Conservation (phyloP, 2,329 filamentous ascomycete species). For the Diaporthe eres region DNA sequence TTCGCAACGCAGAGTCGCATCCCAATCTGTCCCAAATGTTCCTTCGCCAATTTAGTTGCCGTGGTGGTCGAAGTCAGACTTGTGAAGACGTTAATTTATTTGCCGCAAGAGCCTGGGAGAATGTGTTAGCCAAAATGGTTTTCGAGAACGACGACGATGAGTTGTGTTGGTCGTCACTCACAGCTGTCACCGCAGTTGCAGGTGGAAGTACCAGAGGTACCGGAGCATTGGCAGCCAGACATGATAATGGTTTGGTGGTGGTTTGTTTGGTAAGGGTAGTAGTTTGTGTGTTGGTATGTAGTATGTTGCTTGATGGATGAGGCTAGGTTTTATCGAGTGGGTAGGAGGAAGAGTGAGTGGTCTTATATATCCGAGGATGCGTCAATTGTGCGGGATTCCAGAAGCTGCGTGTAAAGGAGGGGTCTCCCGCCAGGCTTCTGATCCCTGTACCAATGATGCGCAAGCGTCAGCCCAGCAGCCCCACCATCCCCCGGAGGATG, state of each 20-base stretch:
- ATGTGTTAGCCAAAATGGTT: not conserved
- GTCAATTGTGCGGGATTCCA: conserved; percentile 32
- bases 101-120: conserved; percentile 14
- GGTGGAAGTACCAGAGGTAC: not conserved
- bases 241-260: conserved; percentile 33
- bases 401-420: not conserved
- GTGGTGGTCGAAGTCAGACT: not conserved
- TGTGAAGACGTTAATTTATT: not conserved
- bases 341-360: not conserved
- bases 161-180: not conserved
- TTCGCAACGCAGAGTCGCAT: conserved; percentile 2
- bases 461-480: conserved; percentile 27
- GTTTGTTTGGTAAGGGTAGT: not conserved
- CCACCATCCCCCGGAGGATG: not conserved
- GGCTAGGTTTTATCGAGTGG: not conserved
- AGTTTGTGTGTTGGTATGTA: not conserved
- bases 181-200: conserved; percentile 34
- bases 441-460: conserved; percentile 21
- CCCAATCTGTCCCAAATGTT: not conserved
- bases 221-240: conserved; percentile 39
- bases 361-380: conserved; percentile 32
- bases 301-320: conserved; percentile 11
- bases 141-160: not conserved
- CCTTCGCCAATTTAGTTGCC: not conserved
- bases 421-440: not conserved